These are phyloP conservation scores for Apiospora sp. DNA, from an alignment of 2,329 filamentous ascomycete species.

Conservation along the genomic window DNA sequence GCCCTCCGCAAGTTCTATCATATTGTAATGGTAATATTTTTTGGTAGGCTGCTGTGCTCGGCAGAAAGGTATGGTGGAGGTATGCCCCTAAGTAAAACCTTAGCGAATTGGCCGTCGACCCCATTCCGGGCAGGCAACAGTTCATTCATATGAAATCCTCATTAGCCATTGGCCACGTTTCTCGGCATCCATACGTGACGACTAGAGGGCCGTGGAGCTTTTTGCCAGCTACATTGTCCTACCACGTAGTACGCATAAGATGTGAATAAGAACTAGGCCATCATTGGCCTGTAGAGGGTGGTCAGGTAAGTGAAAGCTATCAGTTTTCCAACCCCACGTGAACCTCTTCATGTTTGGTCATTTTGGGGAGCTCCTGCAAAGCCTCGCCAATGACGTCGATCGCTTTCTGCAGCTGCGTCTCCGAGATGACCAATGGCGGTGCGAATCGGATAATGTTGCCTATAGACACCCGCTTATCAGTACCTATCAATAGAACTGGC, in stretches of 20 bases:
- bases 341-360: slow-evolving; percentile 54
- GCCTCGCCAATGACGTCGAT: slow-evolving; percentile 83
- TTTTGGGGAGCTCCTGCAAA: slow-evolving; percentile 78
- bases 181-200: not conserved
- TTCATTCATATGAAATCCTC: not conserved
- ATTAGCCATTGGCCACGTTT: not conserved
- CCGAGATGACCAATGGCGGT: slow-evolving; percentile 93
- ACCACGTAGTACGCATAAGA: slow-evolving; percentile 3
- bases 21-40: not conserved
- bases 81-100: not conserved
- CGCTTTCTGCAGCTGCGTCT: slow-evolving; percentile 82
- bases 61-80: not conserved
- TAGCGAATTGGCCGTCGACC: not conserved
- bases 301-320: not conserved
- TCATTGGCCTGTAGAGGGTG: not conserved
- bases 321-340: slow-evolving; percentile 32
- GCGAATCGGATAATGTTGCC: slow-evolving; percentile 97
- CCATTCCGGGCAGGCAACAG: slow-evolving; percentile 2
- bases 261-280: not conserved
- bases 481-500: not conserved
- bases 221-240: slow-evolving; percentile 11
- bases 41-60: not conserved
- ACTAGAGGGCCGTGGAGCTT: not conserved
- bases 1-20: not conserved
- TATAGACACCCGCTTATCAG: not conserved